Conservation (phyloP, 2,329 filamentous ascomycete species). For the Talaromyces sp. region DNA sequence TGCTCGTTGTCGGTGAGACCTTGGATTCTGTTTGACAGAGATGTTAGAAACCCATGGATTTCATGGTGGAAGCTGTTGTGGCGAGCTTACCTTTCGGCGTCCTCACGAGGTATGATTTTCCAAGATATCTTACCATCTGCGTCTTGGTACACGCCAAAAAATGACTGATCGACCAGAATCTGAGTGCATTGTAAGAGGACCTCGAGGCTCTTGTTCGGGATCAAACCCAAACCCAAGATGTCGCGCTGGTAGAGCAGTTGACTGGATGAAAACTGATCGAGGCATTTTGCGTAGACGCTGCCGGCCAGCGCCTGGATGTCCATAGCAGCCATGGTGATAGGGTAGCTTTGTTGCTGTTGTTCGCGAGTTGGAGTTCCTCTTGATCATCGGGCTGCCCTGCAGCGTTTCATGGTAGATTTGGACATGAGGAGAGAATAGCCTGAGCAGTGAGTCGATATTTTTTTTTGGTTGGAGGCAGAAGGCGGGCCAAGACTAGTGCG, state of each 20-base stretch:
- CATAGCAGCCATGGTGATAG: conserved; percentile 28
- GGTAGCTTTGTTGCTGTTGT: not conserved
- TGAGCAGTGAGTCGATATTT: not conserved
- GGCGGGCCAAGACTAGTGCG: conserved; percentile 3
- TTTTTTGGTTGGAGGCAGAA: not conserved
- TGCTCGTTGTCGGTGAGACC: conserved; percentile 62
- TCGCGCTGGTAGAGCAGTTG: conserved; percentile 44
- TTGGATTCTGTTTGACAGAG: conserved; percentile 25
- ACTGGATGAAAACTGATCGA: conserved; percentile 32
- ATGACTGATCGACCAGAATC: conserved; percentile 39
- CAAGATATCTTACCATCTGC: conserved; percentile 40
- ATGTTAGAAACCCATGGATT: not conserved
- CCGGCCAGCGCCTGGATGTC: conserved; percentile 36
- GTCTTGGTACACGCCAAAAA: conserved; percentile 40
- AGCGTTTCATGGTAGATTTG: conserved; percentile 1
- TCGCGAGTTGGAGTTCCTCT: not conserved
- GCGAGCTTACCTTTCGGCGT: conserved; percentile 42
- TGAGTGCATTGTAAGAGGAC: conserved; percentile 41
- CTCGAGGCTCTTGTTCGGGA: conserved; percentile 37
- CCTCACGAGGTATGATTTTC: conserved; percentile 43
- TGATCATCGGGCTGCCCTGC: not conserved
- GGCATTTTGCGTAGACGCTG: conserved; percentile 41
- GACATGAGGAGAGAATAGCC: too few species aligned
- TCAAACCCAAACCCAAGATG: conserved; percentile 35
- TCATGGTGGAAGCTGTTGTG: not conserved